Base-by-base conservation (phyloP, 805 yeast genomes). In the Wickerhamomyces strasburgensis region DNA sequence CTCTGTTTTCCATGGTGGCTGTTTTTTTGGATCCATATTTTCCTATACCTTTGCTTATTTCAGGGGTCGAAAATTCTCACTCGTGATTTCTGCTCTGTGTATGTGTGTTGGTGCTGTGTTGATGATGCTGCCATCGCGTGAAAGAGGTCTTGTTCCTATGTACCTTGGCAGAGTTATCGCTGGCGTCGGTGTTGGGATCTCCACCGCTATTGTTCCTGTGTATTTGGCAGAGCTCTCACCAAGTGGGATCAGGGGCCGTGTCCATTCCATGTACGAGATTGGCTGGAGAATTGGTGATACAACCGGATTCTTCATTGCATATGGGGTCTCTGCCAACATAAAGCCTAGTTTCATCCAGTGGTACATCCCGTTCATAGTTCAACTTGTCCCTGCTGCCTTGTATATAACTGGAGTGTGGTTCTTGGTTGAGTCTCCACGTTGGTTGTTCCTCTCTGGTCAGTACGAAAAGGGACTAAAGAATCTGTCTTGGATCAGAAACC, bases 171-270 rank as follows among this genome's bases (percentile, higher is more conserved):
- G 81, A 44, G 68, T 68, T 10, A 39, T 59, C 19, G 52, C 63
- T 7, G 67, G 80, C 6, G 30, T 75, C 8, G 77, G 77, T 19
- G 70, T 72, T 35, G 80, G 80, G 3, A 67, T 69, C 10, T 61
- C 73, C 28, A 64, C 78, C 1, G 65, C 67, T 50, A 54, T 72
- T 39, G 73, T 73, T 1, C 77, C 78, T 5, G 62, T 70, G 28
- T 71, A 67, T 40, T 58, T 71, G 7, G 58, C 69, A 4, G 75
- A 71, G 39, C 62, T 64, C 17, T 54, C 68, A 3, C 74, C 75
- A 3, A 60, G 72, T 5, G 55, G 65, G 3, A 62, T 68, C 28
- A 57, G 75, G 49, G 77, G 75, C 14, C 61, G 56, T 64, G 10
- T 40, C 49, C 5, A 50, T 29, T 33, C 45, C 28, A 34, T 27